Conservation (phyloP, 495 filamentous ascomycete species). For the Rhypophila decipiens region DNA sequence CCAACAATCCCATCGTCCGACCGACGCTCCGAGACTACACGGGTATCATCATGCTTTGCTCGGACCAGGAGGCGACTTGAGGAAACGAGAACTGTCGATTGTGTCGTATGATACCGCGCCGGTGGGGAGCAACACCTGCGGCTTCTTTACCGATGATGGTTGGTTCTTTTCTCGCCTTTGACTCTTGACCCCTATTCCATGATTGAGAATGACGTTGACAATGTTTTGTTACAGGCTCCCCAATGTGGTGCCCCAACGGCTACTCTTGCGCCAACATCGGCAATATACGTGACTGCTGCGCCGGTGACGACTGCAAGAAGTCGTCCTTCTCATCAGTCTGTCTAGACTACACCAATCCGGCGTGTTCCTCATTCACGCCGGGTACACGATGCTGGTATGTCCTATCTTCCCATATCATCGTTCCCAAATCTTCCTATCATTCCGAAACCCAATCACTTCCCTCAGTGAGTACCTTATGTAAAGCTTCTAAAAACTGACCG, state of each 20-base stretch:
- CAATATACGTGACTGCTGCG: slow-evolving; percentile 6
- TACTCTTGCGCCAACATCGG: slow-evolving; percentile 5
- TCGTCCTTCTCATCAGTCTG: slow-evolving; percentile 1
- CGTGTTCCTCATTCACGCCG: not conserved
- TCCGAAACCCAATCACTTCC: not conserved
- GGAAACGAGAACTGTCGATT: not conserved
- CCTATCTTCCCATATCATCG: not conserved
- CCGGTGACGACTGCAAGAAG: not conserved
- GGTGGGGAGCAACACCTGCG: slow-evolving; percentile 3
- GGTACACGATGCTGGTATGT: slow-evolving; percentile 5
- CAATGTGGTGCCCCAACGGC: not conserved
- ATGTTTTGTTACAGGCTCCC: not conserved
- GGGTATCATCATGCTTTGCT: no score
- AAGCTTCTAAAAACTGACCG: not conserved
- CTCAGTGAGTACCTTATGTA: not conserved
- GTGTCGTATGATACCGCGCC: not conserved
- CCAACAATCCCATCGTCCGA: slow-evolving; percentile 1
- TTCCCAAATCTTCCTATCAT: not conserved
- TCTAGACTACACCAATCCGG: not conserved
- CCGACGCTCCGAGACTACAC: not conserved
- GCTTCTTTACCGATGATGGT: slow-evolving; percentile 6
- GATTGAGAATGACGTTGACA: not conserved
- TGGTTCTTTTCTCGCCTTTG: not conserved
- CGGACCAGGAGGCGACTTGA: not conserved
- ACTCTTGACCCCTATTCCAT: no score